phyloP scores from a whole-genome alignment of 345 rosid genomes.

The sweet orange (Citrus sinensis) region DNA sequence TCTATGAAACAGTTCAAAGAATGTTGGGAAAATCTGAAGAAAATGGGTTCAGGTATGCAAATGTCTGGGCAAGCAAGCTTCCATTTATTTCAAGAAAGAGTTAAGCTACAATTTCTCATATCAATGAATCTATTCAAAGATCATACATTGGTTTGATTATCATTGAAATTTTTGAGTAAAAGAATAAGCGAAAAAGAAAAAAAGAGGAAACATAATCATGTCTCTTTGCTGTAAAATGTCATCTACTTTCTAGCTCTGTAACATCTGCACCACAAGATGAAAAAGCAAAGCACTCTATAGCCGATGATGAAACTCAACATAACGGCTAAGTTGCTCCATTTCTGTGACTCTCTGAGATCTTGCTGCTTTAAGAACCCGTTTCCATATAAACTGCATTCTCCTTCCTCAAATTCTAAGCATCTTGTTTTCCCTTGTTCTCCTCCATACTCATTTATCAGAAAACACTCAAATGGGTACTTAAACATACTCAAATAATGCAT shows the following conservation, averaged over 20 bases:
- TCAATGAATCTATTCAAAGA: background rate
- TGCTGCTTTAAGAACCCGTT: slow-evolving; percentile 55
- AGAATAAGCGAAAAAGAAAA: background rate
- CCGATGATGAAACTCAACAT: slow-evolving; percentile 72
- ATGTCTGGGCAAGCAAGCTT: background rate
- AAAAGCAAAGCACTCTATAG: slow-evolving; percentile 66
- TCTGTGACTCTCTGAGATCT: slow-evolving; percentile 51
- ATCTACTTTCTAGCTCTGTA: slow-evolving; percentile 48
- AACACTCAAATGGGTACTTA: slow-evolving; percentile 82
- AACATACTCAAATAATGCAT: slow-evolving; percentile 86
- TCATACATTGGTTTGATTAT: background rate
- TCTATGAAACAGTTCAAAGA: no score
- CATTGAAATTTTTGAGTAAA: background rate
- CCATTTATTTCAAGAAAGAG: background rate
- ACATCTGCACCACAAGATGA: slow-evolving; percentile 72
- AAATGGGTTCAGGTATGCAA: no score
- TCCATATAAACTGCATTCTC: slow-evolving; percentile 40
- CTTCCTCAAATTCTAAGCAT: slow-evolving; percentile 36
- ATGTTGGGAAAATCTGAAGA: background rate
- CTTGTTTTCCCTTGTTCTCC: slow-evolving; percentile 40
- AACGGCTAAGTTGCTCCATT: slow-evolving; percentile 75
- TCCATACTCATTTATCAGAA: slow-evolving; percentile 73
- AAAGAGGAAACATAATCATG: background rate
- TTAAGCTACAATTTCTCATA: background rate
- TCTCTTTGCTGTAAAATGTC: slow-evolving; percentile 1